Percentiles rank a stretch among this genome's conserved stretches.
These are phyloP conservation scores for Domatiomyces globalis DNA, from an alignment of 2,329 filamentous ascomycete species.

Conservation along the genomic window DNA sequence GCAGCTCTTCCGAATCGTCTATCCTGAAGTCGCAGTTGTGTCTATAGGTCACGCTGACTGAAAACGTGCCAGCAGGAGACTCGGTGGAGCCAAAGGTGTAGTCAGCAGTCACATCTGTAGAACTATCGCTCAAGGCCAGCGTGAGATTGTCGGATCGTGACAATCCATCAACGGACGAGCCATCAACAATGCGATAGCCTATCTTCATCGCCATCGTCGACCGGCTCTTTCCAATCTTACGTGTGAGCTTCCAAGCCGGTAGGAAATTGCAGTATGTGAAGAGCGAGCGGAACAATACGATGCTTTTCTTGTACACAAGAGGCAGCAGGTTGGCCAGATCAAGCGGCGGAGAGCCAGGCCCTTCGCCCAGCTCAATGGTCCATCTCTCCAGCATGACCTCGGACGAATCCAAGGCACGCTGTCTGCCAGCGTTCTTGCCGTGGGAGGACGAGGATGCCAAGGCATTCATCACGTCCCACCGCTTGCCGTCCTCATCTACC, in stretches of 20 bases:
- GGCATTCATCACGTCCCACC: constrained; percentile 81
- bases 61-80: constrained; percentile 71
- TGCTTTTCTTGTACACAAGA: constrained; percentile 92
- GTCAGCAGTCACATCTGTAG: constrained; percentile 52
- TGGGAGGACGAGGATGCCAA: constrained; percentile 45
- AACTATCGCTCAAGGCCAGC: constrained; percentile 52
- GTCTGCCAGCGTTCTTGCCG: constrained; percentile 20
- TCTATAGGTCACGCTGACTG: constrained; percentile 68
- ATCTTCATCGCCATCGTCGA: constrained; percentile 52
- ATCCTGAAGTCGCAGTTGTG: constrained; percentile 82
- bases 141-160: constrained; percentile 54
- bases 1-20: constrained; percentile 75
- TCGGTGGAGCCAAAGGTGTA: constrained; percentile 75
- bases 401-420: constrained; percentile 32
- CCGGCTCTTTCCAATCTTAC: constrained; percentile 56
- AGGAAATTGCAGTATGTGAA: constrained; percentile 70
- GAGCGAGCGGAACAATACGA: constrained; percentile 82
- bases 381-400: constrained; percentile 84
- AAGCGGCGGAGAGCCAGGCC: constrained; percentile 27
- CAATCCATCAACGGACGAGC: constrained; percentile 35
- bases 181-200: constrained; percentile 63
- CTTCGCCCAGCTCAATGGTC: constrained; percentile 65
- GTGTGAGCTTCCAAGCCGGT: constrained; percentile 74
- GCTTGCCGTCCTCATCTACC: constrained; percentile 75
- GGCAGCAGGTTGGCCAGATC: constrained; percentile 52